These are phyloP conservation scores for Phyllachora maydis DNA, from an alignment of 2,329 filamentous ascomycete genomes.

Conservation along the genomic window DNA sequence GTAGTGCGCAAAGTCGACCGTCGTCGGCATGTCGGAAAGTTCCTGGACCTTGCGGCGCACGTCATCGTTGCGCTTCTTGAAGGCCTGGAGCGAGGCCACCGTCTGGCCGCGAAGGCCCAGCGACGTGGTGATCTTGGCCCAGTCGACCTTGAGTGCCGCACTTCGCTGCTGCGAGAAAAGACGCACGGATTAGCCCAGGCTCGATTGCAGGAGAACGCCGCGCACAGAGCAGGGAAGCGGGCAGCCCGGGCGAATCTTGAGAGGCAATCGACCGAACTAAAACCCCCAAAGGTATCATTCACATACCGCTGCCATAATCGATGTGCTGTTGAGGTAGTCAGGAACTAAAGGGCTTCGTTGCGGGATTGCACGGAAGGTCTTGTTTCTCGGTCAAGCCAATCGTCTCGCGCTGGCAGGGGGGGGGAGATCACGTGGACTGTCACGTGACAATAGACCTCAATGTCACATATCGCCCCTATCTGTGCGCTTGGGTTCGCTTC, in stretches of 20 bases:
- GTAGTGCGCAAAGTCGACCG: slow-evolving; percentile 88
- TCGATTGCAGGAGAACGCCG: too few species aligned
- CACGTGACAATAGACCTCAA: too few species aligned
- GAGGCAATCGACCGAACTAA: slow-evolving; percentile 1
- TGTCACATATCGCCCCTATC: too few species aligned
- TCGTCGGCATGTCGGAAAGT: slow-evolving; percentile 67
- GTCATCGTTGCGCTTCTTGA: slow-evolving; percentile 99
- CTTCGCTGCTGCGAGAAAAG: slow-evolving; percentile 47
- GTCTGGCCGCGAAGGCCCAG: slow-evolving; percentile 95
- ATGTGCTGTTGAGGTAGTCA: slow-evolving; percentile 21
- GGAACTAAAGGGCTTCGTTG: slow-evolving; percentile 28
- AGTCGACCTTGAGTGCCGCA: slow-evolving; percentile 98
- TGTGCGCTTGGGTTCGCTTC: too few species aligned
- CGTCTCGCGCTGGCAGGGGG: too few species aligned
- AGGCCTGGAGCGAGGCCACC: slow-evolving; percentile 72
- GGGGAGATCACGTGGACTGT: too few species aligned
- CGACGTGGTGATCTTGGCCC: slow-evolving; percentile 82
- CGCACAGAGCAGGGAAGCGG: too few species aligned
- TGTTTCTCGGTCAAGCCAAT: too few species aligned
- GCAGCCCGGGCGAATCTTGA: neutral
- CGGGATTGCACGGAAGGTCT: too few species aligned
- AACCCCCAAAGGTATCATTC: slow-evolving; percentile 1
- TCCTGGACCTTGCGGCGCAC: slow-evolving; percentile 80
- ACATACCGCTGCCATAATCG: slow-evolving; percentile 54
- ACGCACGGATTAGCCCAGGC: slow-evolving; percentile 37